Conservation (phyloP, 768 basidiomycete genomes). For the Inosperma sp. region DNA sequence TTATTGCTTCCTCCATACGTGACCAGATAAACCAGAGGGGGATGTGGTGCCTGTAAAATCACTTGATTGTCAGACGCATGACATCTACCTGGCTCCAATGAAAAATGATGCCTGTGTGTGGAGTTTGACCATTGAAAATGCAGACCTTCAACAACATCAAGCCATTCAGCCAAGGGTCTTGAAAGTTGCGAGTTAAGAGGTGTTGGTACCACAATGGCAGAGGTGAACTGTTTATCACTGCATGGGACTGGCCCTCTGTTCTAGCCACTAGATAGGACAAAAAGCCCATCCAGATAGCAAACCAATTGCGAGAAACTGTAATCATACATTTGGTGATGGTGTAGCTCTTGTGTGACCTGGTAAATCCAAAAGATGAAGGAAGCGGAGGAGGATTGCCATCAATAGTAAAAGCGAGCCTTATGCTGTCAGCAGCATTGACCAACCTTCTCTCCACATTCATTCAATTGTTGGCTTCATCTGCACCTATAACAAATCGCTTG, state of each 20-base stretch:
- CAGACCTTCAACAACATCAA: not conserved
- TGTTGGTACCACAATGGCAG: not conserved
- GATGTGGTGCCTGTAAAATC: not conserved
- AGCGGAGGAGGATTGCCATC: not conserved
- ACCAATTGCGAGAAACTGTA: not conserved
- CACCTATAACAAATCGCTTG: not conserved
- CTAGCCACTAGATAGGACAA: not conserved
- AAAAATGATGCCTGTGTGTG: not conserved
- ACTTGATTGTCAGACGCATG: not conserved
- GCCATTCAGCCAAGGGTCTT: not conserved
- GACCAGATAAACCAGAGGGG: not conserved
- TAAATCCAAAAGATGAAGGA: not conserved
- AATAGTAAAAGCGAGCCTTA: not conserved
- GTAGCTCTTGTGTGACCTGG: not conserved
- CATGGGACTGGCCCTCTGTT: too few relatives aligned
- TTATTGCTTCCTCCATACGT: not conserved
- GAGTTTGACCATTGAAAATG: not conserved
- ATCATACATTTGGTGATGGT: not conserved
- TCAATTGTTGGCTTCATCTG: not conserved
- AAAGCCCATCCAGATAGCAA: not conserved
- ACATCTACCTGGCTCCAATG: not conserved
- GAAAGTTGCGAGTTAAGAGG: not conserved
- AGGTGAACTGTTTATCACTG: not conserved
- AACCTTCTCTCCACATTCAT: not conserved
- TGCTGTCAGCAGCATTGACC: not conserved